Conservation (phyloP, 192 early-diverging fungal species). For the Coemansia sp. region DNA sequence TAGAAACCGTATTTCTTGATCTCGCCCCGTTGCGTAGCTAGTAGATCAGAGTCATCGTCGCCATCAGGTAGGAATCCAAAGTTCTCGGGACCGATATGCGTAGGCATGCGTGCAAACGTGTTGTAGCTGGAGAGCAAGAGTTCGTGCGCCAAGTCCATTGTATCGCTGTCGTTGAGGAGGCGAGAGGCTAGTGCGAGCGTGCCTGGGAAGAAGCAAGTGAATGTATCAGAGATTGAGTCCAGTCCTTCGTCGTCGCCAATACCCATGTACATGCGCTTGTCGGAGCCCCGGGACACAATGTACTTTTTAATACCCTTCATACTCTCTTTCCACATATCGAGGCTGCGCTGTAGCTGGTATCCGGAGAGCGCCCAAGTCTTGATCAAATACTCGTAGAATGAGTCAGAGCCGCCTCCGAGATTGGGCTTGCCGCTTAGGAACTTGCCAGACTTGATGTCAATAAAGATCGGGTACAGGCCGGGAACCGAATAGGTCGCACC, state of each 20-base stretch:
- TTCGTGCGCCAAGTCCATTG: constrained; percentile 34
- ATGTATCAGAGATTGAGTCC: constrained; percentile 52
- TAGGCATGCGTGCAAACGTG: constrained; percentile 50
- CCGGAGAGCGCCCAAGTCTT: constrained; percentile 86
- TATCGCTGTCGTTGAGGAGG: constrained; percentile 41
- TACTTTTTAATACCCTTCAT: constrained; percentile 45
- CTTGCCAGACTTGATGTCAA: constrained; percentile 52
- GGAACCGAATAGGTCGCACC: constrained; percentile 39
- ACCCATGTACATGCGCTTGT: constrained; percentile 53
- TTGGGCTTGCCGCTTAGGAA: constrained; percentile 61
- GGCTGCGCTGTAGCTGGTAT: constrained; percentile 43
- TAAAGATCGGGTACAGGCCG: constrained; percentile 80
- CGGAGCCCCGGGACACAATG: constrained; percentile 42
- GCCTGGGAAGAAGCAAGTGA: constrained; percentile 53
- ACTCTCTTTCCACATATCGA: constrained; percentile 53
- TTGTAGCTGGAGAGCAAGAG: constrained; percentile 43
- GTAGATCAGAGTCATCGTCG: constrained; percentile 39
- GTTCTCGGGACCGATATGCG: constrained; percentile 50
- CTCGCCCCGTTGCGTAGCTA: constrained; percentile 26
- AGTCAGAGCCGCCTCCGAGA: constrained; percentile 86
- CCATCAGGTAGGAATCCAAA: constrained; percentile 51
- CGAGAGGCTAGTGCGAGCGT: constrained; percentile 48
- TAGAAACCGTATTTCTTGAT: constrained; percentile 54
- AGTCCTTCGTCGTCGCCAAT: constrained; percentile 50
- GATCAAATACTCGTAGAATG: constrained; percentile 93